Percentiles rank a stretch among this genome's conserved stretches.
phyloP scores from a whole-genome alignment of 1,284 basidiomycete species.

The Gymnopus androsaceus region DNA sequence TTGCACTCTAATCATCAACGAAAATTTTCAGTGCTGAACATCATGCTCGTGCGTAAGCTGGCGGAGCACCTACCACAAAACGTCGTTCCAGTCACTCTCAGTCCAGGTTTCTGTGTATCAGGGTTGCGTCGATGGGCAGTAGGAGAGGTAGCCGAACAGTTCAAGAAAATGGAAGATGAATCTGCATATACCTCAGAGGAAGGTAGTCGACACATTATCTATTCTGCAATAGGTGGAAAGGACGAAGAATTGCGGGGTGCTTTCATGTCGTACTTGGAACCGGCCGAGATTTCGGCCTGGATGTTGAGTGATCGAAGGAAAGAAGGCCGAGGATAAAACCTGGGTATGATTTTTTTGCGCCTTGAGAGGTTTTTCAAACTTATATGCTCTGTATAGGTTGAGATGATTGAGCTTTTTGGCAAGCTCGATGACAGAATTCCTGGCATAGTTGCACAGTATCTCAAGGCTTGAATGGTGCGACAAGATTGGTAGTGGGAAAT shows the following conservation, averaged over 20 bases:
- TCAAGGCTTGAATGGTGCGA: not conserved
- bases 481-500: too few relatives aligned
- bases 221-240: conserved; percentile 36
- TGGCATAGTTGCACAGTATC: not conserved
- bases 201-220: conserved; percentile 44
- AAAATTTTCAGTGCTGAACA: conserved; percentile 43
- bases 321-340: conserved; percentile 38
- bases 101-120: conserved; percentile 52
- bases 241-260: conserved; percentile 21
- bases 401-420: conserved; percentile 33
- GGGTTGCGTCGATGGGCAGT: conserved; percentile 33
- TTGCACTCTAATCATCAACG: conserved; percentile 2
- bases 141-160: conserved; percentile 18
- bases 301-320: conserved; percentile 38
- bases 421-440: conserved; percentile 23
- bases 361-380: not conserved
- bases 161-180: conserved; percentile 26
- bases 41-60: conserved; percentile 44
- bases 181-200: conserved; percentile 40
- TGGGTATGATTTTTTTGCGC: conserved; percentile 36
- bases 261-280: conserved; percentile 17
- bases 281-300: conserved; percentile 22
- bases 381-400: conserved; percentile 16
- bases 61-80: conserved; percentile 36
- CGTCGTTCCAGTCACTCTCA: conserved; percentile 39